Evolutionary conservation across 2,329 filamentous ascomycete genomes (phyloP).

Genomic region (Sclerotiophoma versabilis): DNA sequence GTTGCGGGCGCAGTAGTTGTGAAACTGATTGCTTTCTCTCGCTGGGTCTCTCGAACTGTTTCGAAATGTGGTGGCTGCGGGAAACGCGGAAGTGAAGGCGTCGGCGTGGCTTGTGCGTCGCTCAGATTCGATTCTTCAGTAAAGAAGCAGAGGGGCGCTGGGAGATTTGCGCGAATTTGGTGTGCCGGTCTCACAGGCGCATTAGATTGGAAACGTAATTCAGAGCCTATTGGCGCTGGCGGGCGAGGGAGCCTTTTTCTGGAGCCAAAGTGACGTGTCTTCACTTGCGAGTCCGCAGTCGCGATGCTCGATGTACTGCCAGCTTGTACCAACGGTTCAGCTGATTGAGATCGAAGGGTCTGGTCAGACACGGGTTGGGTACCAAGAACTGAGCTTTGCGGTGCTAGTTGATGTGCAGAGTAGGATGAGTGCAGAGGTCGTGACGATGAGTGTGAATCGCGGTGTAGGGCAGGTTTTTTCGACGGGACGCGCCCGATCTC

Average conservation of each 20-base stretch:
- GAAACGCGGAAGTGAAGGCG: slow-evolving; percentile 46
- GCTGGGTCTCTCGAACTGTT: slow-evolving; percentile 22
- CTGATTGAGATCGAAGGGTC: slow-evolving; percentile 38
- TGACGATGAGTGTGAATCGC: slow-evolving; percentile 21
- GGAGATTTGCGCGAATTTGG: slow-evolving; percentile 27
- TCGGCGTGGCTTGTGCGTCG: slow-evolving; percentile 20
- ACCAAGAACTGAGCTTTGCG: slow-evolving; percentile 22
- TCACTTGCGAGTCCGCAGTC: slow-evolving; percentile 22
- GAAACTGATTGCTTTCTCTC: slow-evolving; percentile 29
- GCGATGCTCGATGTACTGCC: slow-evolving; percentile 27
- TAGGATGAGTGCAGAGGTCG: slow-evolving; percentile 39
- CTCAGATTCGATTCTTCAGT: slow-evolving; percentile 29
- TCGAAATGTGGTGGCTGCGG: slow-evolving; percentile 40
- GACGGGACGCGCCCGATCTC: slow-evolving; percentile 39
- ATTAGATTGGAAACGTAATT: slow-evolving; percentile 12
- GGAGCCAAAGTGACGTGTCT: slow-evolving; percentile 41
- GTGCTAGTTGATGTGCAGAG: slow-evolving; percentile 39
- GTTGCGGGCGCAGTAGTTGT: slow-evolving; percentile 40
- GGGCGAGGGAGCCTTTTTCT: slow-evolving; percentile 48
- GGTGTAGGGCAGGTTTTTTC: slow-evolving; percentile 15
- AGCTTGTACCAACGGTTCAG: slow-evolving; percentile 30
- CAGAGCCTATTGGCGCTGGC: slow-evolving; percentile 21
- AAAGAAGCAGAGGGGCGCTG: slow-evolving; percentile 27
- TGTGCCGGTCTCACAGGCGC: slow-evolving; percentile 27
- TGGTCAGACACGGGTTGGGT: slow-evolving; percentile 25